These are phyloP conservation scores for Aspergillus fischeri DNA, from an alignment of 2,329 filamentous ascomycete species.

Conservation along the genomic window DNA sequence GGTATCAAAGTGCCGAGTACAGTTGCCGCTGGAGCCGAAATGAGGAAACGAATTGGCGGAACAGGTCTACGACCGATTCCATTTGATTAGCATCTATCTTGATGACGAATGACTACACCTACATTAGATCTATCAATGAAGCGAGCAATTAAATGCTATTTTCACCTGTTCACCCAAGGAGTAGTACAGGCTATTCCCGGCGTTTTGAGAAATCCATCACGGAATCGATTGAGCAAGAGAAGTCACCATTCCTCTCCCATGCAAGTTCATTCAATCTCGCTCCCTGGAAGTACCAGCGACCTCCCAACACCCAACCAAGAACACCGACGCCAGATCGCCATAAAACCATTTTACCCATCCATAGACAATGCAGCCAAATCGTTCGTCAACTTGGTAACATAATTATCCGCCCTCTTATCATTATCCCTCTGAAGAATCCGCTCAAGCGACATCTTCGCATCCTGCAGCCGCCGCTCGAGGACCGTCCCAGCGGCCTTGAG, in stretches of 20 bases:
- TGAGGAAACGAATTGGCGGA: constrained; percentile 67
- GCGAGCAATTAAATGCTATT: background rate
- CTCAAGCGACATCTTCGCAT: background rate
- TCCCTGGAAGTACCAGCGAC: background rate
- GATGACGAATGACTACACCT: background rate
- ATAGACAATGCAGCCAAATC: background rate
- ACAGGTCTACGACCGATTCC: constrained; percentile 59
- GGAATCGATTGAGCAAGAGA: background rate
- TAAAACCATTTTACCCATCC: background rate
- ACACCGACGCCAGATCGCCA: background rate
- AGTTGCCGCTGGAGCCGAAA: constrained; percentile 83
- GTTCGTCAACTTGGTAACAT: background rate
- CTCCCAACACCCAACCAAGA: background rate
- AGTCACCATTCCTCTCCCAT: background rate
- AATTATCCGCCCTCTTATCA: background rate
- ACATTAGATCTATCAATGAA: background rate
- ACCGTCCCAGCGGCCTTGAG: background rate
- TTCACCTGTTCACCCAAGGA: background rate
- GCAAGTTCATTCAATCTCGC: background rate
- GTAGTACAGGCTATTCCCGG: background rate
- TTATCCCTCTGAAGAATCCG: background rate
- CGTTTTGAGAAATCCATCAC: background rate
- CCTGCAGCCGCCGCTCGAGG: background rate
- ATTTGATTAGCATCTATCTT: constrained; percentile 36
- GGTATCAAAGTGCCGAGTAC: constrained; percentile 96